Percentiles rank a stretch among this genome's conserved stretches.
These are phyloP conservation scores for Suillus hirtellus DNA, from an alignment of 768 basidiomycete genomes.

Conservation along the genomic window DNA sequence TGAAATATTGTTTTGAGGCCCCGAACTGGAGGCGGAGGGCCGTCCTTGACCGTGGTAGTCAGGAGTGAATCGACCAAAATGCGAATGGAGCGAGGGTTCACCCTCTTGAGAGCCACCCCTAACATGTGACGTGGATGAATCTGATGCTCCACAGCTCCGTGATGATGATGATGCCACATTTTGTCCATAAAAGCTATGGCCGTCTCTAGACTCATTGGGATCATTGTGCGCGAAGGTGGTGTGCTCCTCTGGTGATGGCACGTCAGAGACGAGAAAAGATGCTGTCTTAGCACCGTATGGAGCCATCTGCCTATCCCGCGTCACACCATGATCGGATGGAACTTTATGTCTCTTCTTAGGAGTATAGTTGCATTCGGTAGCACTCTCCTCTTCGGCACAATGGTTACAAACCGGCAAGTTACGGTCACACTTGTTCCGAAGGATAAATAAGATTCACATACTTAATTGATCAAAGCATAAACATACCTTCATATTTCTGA, in stretches of 20 bases:
- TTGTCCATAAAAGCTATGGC: slow-evolving; percentile 49
- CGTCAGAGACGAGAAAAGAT: slow-evolving; percentile 47
- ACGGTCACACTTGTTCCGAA: slow-evolving; percentile 58
- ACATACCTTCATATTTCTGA: slow-evolving; percentile 64
- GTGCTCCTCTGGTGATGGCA: slow-evolving; percentile 34
- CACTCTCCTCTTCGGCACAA: slow-evolving; percentile 51
- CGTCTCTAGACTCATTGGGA: slow-evolving; percentile 29
- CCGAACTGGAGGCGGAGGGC: slow-evolving; percentile 17
- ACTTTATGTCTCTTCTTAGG: slow-evolving; percentile 68
- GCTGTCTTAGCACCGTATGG: slow-evolving; percentile 50
- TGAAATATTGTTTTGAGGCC: slow-evolving; percentile 25
- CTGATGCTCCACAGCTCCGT: slow-evolving; percentile 21
- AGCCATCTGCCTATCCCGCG: slow-evolving; percentile 37
- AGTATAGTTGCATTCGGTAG: slow-evolving; percentile 66
- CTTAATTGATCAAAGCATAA: neutral
- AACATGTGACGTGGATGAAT: slow-evolving; percentile 26
- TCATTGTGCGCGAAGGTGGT: slow-evolving; percentile 17
- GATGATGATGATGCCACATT: slow-evolving; percentile 43
- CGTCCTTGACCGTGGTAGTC: slow-evolving; percentile 25
- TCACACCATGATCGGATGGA: slow-evolving; percentile 41
- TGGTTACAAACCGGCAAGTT: slow-evolving; percentile 73
- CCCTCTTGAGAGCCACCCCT: slow-evolving; percentile 18
- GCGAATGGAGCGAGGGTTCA: slow-evolving; percentile 18
- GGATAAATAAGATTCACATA: slow-evolving; percentile 8
- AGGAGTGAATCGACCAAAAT: slow-evolving; percentile 22